phyloP scores from a whole-genome alignment of 306 rosid species.

The Bauhinia variegata region DNA sequence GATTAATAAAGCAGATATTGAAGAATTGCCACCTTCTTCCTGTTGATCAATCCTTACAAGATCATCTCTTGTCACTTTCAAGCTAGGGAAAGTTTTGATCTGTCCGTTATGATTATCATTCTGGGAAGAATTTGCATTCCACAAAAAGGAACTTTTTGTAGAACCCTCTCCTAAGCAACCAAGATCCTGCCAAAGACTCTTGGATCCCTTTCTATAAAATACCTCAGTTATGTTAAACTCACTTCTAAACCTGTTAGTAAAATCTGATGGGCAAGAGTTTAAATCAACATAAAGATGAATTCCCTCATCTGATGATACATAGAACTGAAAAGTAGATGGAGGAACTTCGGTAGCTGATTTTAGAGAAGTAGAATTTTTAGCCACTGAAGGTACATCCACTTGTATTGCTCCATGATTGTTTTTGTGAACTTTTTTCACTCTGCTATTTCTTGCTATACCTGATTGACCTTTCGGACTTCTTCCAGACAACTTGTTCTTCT shows the following conservation, averaged over 20 bases:
- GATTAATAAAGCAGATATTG: slow-evolving; percentile 35
- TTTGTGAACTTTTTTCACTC: slow-evolving; percentile 24
- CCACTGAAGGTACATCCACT: slow-evolving; percentile 34
- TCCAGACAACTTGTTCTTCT: slow-evolving; percentile 18
- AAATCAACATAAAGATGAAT: slow-evolving; percentile 68
- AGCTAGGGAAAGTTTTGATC: slow-evolving; percentile 40
- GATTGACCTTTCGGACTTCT: slow-evolving; percentile 25
- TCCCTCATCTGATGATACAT: slow-evolving; percentile 71
- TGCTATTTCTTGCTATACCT: slow-evolving; percentile 20
- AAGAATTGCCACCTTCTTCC: slow-evolving; percentile 39
- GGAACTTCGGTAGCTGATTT: slow-evolving; percentile 43
- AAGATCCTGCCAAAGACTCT: slow-evolving; percentile 54
- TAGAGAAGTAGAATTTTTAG: slow-evolving; percentile 44
- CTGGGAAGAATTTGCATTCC: slow-evolving; percentile 37
- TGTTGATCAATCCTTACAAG: slow-evolving; percentile 34
- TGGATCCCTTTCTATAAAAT: slow-evolving; percentile 38
- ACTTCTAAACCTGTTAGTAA: slow-evolving; percentile 57
- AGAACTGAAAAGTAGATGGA: slow-evolving; percentile 58
- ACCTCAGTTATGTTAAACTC: slow-evolving; percentile 56
- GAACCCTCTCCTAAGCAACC: slow-evolving; percentile 42
- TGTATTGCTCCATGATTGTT: slow-evolving; percentile 34
- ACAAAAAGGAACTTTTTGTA: slow-evolving; percentile 40
- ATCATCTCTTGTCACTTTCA: slow-evolving; percentile 37
- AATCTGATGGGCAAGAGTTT: slow-evolving; percentile 69
- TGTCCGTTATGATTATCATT: slow-evolving; percentile 37